phyloP scores from a whole-genome alignment of 2,329 filamentous ascomycete genomes.

The Neonectria faginata region DNA sequence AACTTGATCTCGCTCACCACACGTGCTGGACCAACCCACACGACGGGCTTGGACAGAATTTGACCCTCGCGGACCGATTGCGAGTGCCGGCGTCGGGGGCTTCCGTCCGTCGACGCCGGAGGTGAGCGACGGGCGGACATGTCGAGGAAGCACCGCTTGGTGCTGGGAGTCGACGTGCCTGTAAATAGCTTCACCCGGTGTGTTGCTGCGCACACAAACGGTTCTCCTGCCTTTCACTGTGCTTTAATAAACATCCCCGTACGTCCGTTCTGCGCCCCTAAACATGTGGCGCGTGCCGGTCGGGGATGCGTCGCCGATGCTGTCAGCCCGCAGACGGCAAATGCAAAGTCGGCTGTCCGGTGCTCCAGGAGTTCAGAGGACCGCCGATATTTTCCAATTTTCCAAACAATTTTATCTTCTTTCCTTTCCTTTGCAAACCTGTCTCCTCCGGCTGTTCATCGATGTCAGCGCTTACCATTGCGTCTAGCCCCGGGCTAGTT shows the following conservation, averaged over 20 bases:
- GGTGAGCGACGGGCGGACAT: constrained; percentile 15
- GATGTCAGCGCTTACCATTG: constrained; percentile 21
- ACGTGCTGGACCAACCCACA: constrained; percentile 9
- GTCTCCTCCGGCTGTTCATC: constrained; percentile 2
- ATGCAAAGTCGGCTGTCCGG: background rate
- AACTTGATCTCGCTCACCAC: constrained; percentile 1
- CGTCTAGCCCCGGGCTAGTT: constrained; percentile 16
- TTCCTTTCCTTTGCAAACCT: background rate
- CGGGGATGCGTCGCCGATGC: constrained; percentile 1
- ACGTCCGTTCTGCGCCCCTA: background rate
- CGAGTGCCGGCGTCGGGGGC: constrained; percentile 22
- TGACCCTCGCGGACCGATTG: constrained; percentile 19
- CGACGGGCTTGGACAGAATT: constrained; percentile 8
- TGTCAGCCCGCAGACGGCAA: constrained; percentile 18
- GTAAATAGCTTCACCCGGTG: background rate
- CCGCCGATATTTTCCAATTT: constrained; percentile 1
- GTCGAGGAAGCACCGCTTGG: background rate
- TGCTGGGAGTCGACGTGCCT: background rate
- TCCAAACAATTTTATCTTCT: background rate
- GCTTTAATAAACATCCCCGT: background rate
- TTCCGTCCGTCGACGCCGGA: constrained; percentile 25
- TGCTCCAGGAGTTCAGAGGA: background rate
- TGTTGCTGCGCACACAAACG: no score
- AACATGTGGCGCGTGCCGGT: constrained; percentile 17
- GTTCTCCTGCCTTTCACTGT: background rate